Evolutionary conservation across 768 basidiomycete genomes (phyloP).

Genomic region (Boletus sp.): DNA sequence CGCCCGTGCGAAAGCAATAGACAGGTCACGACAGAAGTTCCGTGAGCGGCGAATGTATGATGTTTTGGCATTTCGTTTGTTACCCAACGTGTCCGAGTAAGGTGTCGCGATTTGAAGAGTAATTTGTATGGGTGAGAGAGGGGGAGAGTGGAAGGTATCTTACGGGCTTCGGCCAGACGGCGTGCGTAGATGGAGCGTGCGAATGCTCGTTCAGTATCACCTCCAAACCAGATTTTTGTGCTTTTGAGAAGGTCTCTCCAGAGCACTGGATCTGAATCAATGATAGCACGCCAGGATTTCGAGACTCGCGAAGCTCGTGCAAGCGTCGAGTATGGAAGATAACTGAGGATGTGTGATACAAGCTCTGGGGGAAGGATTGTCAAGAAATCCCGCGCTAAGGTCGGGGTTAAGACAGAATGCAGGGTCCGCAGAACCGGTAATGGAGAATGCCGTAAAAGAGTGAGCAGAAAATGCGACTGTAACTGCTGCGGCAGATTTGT

Average conservation of each 20-base stretch:
- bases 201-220: conserved; percentile 79
- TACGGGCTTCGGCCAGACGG: conserved; percentile 43
- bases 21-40: conserved; percentile 91
- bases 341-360: conserved; percentile 83
- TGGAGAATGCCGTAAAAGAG: conserved; percentile 87
- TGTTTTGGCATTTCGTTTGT: conserved; percentile 70
- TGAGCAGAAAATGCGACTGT: conserved; percentile 92
- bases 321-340: conserved; percentile 77
- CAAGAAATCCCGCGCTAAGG: conserved; percentile 92
- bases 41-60: conserved; percentile 83
- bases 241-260: conserved; percentile 86
- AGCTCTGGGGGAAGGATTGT: conserved; percentile 90
- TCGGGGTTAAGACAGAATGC: conserved; percentile 84
- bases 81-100: conserved; percentile 80
- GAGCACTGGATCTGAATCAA: conserved; percentile 85
- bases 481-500: conserved; percentile 73
- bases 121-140: conserved; percentile 88
- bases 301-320: conserved; percentile 88
- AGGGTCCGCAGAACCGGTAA: conserved; percentile 88
- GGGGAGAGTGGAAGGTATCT: conserved; percentile 51
- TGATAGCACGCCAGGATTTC: conserved; percentile 85
- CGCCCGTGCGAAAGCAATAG: conserved; percentile 92
- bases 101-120: conserved; percentile 87
- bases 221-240: conserved; percentile 88
- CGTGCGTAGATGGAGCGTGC: conserved; percentile 67